Conservation (phyloP, 2,329 filamentous ascomycete genomes). For the Claviceps fusiformis region DNA sequence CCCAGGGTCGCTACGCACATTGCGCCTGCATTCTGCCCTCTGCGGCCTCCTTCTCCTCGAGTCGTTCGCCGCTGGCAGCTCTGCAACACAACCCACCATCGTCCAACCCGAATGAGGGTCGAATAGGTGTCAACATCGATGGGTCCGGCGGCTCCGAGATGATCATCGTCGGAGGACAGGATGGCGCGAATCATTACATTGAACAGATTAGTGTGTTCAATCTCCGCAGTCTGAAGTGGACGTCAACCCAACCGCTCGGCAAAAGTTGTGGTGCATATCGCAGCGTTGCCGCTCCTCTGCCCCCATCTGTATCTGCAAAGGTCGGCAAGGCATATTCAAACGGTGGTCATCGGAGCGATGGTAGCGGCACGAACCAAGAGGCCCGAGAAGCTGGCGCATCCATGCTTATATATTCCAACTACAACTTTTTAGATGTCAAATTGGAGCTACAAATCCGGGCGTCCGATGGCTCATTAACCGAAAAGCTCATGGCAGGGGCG, state of each 20-base stretch:
- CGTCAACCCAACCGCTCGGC: conserved; percentile 70
- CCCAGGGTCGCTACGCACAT: conserved; percentile 91
- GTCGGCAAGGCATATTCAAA: conserved; percentile 47
- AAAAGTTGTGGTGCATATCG: conserved; percentile 94
- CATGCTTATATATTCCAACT: conserved; percentile 98
- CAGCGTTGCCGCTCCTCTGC: conserved; percentile 80
- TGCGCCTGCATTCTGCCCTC: conserved; percentile 89
- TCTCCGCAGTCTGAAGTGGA: conserved; percentile 88
- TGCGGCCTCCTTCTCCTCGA: conserved; percentile 72
- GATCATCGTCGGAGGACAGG: conserved; percentile 92
- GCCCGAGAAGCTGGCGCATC: conserved; percentile 44
- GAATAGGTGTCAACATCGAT: conserved; percentile 78
- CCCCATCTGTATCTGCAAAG: conserved; percentile 48
- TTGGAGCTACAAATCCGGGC: conserved; percentile 81
- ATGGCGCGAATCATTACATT: conserved; percentile 96
- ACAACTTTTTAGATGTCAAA: conserved; percentile 96
- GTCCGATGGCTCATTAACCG: conserved; percentile 68
- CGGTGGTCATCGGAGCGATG: conserved; percentile 27
- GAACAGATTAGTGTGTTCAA: conserved; percentile 99
- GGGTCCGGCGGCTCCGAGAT: conserved; percentile 89
- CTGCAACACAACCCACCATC: conserved; percentile 80
- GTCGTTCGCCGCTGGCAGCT: conserved; percentile 70
- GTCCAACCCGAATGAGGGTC: conserved; percentile 72
- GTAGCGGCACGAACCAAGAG: conserved; percentile 36
- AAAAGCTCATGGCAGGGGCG: conserved; percentile 76